A percentile compares a stretch with the other conserved stretches of the same genome.
Evolutionary conservation across 2,329 filamentous ascomycete species (phyloP).

Genomic region (Claviceps arundinis): DNA sequence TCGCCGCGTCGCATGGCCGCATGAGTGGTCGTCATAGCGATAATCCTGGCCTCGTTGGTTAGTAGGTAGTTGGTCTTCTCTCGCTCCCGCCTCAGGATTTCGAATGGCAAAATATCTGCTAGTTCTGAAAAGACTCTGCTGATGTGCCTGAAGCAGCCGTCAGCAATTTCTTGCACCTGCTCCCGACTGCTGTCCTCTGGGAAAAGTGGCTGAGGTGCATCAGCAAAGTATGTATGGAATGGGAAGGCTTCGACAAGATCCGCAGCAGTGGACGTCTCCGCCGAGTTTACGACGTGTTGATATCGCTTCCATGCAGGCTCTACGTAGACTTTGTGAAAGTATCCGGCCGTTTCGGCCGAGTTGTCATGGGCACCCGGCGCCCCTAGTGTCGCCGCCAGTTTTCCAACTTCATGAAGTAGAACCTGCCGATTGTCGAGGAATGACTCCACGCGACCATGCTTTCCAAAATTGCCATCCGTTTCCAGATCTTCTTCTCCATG

Average conservation of each 20-base stretch:
- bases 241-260: slow-evolving; percentile 67
- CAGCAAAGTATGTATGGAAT: slow-evolving; percentile 76
- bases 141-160: slow-evolving; percentile 81
- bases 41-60: slow-evolving; percentile 88
- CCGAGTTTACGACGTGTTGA: slow-evolving; percentile 41
- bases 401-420: slow-evolving; percentile 72
- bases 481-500: slow-evolving; percentile 92
- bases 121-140: slow-evolving; percentile 83
- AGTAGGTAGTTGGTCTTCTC: slow-evolving; percentile 96
- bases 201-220: slow-evolving; percentile 79
- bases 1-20: slow-evolving; percentile 88
- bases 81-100: slow-evolving; percentile 74
- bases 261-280: slow-evolving; percentile 40
- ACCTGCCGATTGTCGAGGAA: slow-evolving; percentile 78
- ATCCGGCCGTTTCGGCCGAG: slow-evolving; percentile 91
- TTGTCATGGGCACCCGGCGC: slow-evolving; percentile 91
- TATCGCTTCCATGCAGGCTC: slow-evolving; percentile 82
- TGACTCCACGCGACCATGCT: slow-evolving; percentile 86
- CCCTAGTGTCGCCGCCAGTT: slow-evolving; percentile 69
- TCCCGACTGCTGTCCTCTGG: slow-evolving; percentile 51
- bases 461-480: slow-evolving; percentile 78
- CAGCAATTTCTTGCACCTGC: slow-evolving; percentile 58
- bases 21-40: slow-evolving; percentile 98
- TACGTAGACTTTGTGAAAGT: slow-evolving; percentile 89
- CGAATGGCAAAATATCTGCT: slow-evolving; percentile 87